Percentiles rank a stretch among this genome's conserved stretches.
These are phyloP conservation scores for Durio zibethinus DNA, from an alignment of 345 rosid species.

Conservation along the genomic window DNA sequence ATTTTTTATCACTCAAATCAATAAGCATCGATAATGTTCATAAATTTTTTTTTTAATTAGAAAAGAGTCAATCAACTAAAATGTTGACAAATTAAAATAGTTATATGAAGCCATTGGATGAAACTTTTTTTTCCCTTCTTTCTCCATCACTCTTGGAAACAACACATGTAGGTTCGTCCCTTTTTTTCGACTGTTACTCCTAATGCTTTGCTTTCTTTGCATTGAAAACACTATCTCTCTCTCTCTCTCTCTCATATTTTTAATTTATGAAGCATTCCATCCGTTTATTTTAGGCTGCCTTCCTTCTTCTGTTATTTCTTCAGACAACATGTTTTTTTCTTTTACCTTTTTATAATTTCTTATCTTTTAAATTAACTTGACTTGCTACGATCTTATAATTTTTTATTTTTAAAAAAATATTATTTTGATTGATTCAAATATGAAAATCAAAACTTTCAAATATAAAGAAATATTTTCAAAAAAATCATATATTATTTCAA, in stretches of 20 bases:
- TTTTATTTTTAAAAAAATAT: not conserved
- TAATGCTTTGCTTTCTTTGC: not conserved
- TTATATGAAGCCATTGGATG: too few species aligned
- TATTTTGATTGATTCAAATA: too few species aligned
- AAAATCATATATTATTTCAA: too few species aligned
- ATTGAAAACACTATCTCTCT: not conserved
- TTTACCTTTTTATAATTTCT: not conserved
- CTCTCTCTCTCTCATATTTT: not conserved
- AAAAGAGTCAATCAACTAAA: too few species aligned
- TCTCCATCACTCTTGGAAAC: not conserved
- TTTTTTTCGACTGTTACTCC: not conserved
- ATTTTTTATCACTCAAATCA: too few species aligned
- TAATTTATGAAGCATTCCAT: not conserved
- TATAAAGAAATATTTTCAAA: too few species aligned
- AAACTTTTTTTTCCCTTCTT: too few species aligned
- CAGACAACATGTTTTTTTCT: constrained; percentile 1
- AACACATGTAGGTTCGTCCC: too few species aligned
- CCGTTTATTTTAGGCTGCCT: not conserved
- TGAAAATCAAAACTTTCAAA: too few species aligned
- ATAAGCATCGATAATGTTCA: too few species aligned
- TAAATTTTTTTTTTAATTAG: too few species aligned
- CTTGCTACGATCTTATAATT: not conserved
- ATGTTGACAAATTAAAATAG: not conserved
- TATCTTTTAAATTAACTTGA: not conserved
- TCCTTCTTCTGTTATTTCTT: constrained; percentile 4